These are phyloP conservation scores for Penicillium taxi DNA, from an alignment of 495 filamentous ascomycete species.

Conservation along the genomic window DNA sequence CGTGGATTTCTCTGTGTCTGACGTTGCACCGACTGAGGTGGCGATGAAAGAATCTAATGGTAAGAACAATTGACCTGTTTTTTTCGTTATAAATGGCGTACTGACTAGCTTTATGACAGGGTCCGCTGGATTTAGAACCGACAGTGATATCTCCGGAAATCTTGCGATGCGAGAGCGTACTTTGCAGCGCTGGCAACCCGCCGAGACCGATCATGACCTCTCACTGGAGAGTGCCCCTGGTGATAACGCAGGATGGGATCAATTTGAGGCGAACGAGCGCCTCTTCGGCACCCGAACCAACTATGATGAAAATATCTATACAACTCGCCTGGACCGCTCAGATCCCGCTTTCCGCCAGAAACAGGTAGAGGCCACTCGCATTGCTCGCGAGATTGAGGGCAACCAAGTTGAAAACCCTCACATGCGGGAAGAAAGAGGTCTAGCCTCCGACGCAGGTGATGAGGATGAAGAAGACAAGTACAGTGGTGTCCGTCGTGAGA, in stretches of 20 bases:
- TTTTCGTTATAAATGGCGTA: constrained; percentile 1
- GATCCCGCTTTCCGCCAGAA: constrained; percentile 73
- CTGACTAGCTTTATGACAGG: constrained; percentile 1
- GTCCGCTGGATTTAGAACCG: constrained; percentile 62
- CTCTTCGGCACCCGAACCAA: constrained; percentile 79
- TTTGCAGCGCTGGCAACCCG: constrained; percentile 77
- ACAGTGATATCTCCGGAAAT: constrained; percentile 77
- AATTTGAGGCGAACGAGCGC: constrained; percentile 84
- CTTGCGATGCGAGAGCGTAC: constrained; percentile 61
- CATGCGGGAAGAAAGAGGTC: constrained; percentile 80
- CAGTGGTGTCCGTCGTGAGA: constrained; percentile 78
- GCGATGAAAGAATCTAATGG: constrained; percentile 61
- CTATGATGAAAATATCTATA: constrained; percentile 93
- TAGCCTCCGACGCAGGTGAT: constrained; percentile 53
- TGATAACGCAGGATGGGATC: constrained; percentile 65
- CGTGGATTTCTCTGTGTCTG: constrained; percentile 54
- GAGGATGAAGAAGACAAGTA: constrained; percentile 95
- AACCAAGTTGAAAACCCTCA: constrained; percentile 63
- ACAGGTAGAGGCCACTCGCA: constrained; percentile 66
- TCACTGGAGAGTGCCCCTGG: constrained; percentile 54
- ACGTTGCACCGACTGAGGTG: constrained; percentile 43
- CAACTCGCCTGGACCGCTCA: constrained; percentile 74
- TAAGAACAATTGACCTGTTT: constrained; percentile 34
- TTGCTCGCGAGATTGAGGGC: constrained; percentile 84
- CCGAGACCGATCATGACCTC: constrained; percentile 53